Base-by-base conservation (phyloP, 2,329 filamentous ascomycete species). In the Fusarium brachygibbosum region DNA sequence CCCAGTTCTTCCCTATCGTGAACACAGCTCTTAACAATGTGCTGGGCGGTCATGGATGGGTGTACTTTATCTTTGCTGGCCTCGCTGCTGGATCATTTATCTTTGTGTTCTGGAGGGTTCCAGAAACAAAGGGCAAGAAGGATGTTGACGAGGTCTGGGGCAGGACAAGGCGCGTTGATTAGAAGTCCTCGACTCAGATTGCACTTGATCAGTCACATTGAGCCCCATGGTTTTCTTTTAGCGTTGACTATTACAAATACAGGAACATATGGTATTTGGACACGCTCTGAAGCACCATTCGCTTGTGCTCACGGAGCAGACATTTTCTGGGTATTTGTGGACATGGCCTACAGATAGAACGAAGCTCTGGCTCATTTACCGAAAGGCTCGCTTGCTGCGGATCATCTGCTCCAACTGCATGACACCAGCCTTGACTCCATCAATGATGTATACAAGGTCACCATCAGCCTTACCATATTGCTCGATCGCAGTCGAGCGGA, bases 91-190 rank as follows among this genome's bases (percentile, higher is more conserved):
- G 91, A 2, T 92, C 91, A 57, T 91, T 88, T 1, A 63, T 86
- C 0, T 97, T 98, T 77, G 90, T 98, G 25, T 83, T 83, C 11
- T 87, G 84, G 81, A 88, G 83, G 46, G 93, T 98, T 19, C 95
- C 95, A 0, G 95, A 98, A 82, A 97, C 94, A 0, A 93, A 90
- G 75, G 94, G 93, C 4, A 97, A 93, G 85, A 89, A 87, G 75
- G 90, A 91, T 75, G 89, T 87, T 0, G 93, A 97, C 74, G 94
- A 97, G 76, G 94, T 97, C n/a, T 98, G 94, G 94, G 93, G 92
- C 1, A 84, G 93, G 59, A 83, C 83, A 41, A 82, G 86, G 61
- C 82, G 85, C 4, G 73, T 85, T 50, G 86, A 88, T 68, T 88
- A 79, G 57, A 42, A 52, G 31, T 50, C 38, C 34, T 17, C 25